These are phyloP conservation scores for Colletotrichum eleusines DNA, from an alignment of 2,329 filamentous ascomycete species.

Conservation along the genomic window DNA sequence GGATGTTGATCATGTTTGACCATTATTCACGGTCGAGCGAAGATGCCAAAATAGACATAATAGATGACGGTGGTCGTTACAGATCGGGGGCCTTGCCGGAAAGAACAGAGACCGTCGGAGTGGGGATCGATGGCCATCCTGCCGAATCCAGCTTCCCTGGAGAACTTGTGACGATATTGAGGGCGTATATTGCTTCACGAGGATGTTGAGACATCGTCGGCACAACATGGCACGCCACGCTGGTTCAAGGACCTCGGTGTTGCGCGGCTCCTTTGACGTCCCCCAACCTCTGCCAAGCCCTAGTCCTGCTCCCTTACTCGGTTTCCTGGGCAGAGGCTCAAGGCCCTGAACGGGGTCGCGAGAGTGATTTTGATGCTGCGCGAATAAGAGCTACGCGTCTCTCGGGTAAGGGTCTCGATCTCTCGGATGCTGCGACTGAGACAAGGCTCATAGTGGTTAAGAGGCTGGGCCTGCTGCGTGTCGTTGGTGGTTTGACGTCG, in stretches of 20 bases:
- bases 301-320: constrained; percentile 31
- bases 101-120: constrained; percentile 6
- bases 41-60: constrained; percentile 1
- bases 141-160: neutral
- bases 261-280: constrained; percentile 8
- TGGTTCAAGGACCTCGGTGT: neutral
- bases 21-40: neutral
- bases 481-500: constrained; percentile 19
- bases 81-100: constrained; percentile 16
- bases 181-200: constrained; percentile 24
- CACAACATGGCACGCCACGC: constrained; percentile 21
- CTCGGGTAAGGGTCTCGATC: constrained; percentile 13
- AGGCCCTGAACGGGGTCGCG: constrained; percentile 23
- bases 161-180: constrained; percentile 21
- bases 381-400: constrained; percentile 8
- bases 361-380: neutral
- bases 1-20: constrained; percentile 33
- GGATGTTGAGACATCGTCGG: constrained; percentile 33
- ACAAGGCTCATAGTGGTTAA: constrained; percentile 22
- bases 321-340: constrained; percentile 1
- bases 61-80: constrained; percentile 3
- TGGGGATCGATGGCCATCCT: constrained; percentile 17
- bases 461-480: constrained; percentile 4
- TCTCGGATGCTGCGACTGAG: constrained; percentile 27
- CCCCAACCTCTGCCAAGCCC: neutral